A percentile compares a stretch with the other conserved stretches of the same genome.
Evolutionary conservation across 1,284 basidiomycete species (phyloP).

Genomic region (Mycena citricolor): DNA sequence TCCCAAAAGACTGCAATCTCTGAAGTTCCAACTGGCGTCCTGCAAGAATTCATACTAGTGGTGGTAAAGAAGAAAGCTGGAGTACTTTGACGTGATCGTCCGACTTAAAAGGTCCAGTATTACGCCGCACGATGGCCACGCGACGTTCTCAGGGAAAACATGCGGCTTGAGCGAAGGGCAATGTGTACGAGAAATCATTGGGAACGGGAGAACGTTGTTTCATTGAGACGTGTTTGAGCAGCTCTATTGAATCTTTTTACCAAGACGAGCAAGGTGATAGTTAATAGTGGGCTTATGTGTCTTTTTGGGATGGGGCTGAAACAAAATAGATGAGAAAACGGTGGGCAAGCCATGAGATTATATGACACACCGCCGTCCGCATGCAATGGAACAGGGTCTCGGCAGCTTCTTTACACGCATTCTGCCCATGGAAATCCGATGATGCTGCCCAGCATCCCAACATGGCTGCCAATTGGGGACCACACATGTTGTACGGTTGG

Average conservation of each 20-base stretch:
- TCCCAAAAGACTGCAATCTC: slow-evolving; percentile 36
- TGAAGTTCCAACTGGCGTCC: background rate
- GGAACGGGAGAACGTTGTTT: too few species aligned
- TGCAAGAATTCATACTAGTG: slow-evolving; percentile 15
- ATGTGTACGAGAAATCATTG: slow-evolving; percentile 2
- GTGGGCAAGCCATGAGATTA: slow-evolving; percentile 13
- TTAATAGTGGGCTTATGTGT: slow-evolving; percentile 75
- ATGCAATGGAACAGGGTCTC: slow-evolving; percentile 81
- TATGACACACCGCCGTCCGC: slow-evolving; percentile 71
- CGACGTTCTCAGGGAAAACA: background rate
- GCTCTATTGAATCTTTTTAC: slow-evolving; percentile 71
- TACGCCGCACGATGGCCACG: background rate
- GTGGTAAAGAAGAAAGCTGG: slow-evolving; percentile 13
- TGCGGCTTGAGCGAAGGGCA: background rate
- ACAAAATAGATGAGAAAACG: slow-evolving; percentile 6
- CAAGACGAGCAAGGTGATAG: slow-evolving; percentile 78
- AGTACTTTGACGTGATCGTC: too few species aligned
- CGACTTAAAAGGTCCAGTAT: too few species aligned
- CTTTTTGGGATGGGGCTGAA: slow-evolving; percentile 63
- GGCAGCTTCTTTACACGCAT: slow-evolving; percentile 66
- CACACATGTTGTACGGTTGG: slow-evolving; percentile 61
- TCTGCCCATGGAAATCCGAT: slow-evolving; percentile 64
- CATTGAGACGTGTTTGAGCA: too few species aligned
- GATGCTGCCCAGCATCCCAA: slow-evolving; percentile 91
- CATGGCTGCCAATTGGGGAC: slow-evolving; percentile 77